Evolutionary conservation across 2,329 filamentous ascomycete genomes (phyloP).

Genomic region (Xylaria sp.): DNA sequence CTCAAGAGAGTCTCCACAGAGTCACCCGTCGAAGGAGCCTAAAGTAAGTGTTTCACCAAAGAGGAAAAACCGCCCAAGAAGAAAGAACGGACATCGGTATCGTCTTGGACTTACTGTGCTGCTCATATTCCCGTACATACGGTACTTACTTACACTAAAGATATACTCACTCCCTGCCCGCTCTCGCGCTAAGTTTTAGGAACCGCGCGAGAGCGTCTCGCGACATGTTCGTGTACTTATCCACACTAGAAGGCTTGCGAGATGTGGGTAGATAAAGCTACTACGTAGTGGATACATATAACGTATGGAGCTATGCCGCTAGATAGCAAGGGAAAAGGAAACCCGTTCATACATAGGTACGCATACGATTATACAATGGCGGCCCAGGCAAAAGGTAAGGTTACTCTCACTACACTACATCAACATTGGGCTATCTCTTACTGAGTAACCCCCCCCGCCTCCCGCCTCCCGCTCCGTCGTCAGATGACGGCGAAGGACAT

Average conservation of each 20-base stretch:
- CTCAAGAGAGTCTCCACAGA: not conserved
- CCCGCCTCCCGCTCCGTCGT: not conserved
- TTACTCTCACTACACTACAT: no score
- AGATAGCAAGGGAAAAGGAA: not conserved
- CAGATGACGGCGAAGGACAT: not conserved
- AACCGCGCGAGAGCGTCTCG: no score
- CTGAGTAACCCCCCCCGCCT: no score
- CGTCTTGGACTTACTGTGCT: slow-evolving; percentile 21
- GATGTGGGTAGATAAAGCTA: no score
- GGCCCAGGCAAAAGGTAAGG: not conserved
- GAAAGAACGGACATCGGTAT: not conserved
- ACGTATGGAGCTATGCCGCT: not conserved
- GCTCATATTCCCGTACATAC: no score
- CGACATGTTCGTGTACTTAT: no score
- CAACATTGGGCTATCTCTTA: no score
- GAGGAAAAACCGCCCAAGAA: not conserved
- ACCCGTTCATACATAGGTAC: no score
- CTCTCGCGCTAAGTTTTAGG: slow-evolving; percentile 8
- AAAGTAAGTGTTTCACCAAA: not conserved
- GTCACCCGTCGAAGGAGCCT: not conserved
- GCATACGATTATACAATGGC: no score
- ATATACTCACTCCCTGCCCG: slow-evolving; percentile 1
- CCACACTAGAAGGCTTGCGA: no score
- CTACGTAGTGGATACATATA: no score
- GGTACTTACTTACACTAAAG: not conserved